Evolutionary conservation across 2,329 filamentous ascomycete species (phyloP), one percentile per base, ranked within the genome.

Genomic region (Trichoderma hamatum): DNA sequence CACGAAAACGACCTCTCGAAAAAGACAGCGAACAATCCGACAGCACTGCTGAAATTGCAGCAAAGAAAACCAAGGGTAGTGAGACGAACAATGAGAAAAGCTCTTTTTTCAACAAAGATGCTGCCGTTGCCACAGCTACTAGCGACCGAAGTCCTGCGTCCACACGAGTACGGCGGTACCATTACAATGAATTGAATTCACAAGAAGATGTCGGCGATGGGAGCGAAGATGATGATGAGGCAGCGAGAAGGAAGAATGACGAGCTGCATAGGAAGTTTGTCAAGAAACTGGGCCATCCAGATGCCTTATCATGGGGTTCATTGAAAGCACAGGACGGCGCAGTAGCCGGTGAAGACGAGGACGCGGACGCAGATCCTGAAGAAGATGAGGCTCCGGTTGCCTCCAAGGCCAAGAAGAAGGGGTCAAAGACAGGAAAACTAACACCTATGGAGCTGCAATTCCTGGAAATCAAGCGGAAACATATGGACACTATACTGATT

Each of bases 381-480:
- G 91, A 86, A 10, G 77, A 75, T 26, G 78, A 88, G 49, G 82
- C 83, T 72, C 80, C 76, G 69, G 83, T 75, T 72, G 83, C 82
- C n/a, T 73, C 79, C 14, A 75, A 82, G 28, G 86, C 85, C 71
- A 72, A 79, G 0, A 96, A 92, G 80, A 96, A 93, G 77, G 87
- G 88, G 0, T 71, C 87, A n/a, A 90, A 88, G 78, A 84, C 85
- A 2, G 85, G 86, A 67, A 97, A 97, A 78, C 86, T 99, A 70
- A 99, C 96, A 0, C 96, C 96, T 0, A 92, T 99, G 89, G 94
- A 98, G 78, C 87, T 92, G 51, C 96, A 98, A 75, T 92, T 97
- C 69, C 85, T 99, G 6, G 94, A 97, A 21, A 97, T 99, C 79
- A 99, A 99, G 82, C 86, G 89, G 70, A 92, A 95, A 74, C 90